These are phyloP conservation scores for Durusdinium trenchii DNA, from an alignment of 73 alveolate genomes.

Conservation along the genomic window DNA sequence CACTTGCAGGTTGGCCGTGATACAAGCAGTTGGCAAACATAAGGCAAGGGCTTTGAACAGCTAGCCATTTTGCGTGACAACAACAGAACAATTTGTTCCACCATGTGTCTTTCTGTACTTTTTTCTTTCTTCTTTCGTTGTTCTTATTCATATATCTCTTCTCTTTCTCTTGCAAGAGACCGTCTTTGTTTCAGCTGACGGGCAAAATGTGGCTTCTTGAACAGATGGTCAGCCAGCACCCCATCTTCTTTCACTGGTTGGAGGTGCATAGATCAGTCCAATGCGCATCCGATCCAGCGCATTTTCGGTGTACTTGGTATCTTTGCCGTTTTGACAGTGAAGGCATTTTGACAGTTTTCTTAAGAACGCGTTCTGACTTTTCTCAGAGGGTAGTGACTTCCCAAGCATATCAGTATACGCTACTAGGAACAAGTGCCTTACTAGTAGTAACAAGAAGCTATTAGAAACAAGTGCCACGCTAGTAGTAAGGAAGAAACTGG, in stretches of 20 bases:
- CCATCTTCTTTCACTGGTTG: constrained; percentile 86
- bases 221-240: constrained; percentile 87
- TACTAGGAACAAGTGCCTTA: too few relatives aligned
- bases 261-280: not conserved
- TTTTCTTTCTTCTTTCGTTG: too few relatives aligned
- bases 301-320: not conserved
- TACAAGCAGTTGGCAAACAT: constrained; percentile 72
- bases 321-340: not conserved
- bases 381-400: not conserved
- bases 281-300: not conserved
- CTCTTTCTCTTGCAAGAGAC: too few relatives aligned
- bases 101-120: too few relatives aligned
- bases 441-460: too few relatives aligned
- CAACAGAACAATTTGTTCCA: too few relatives aligned
- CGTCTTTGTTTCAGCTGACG: too few relatives aligned
- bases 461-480: too few relatives aligned
- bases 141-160: too few relatives aligned
- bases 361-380: not conserved
- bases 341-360: not conserved
- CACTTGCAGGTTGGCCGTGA: constrained; percentile 56
- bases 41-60: not conserved
- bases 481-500: too few relatives aligned
- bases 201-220: not conserved
- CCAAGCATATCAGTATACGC: not conserved
- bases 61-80: too few relatives aligned